These are phyloP conservation scores for Candida tammaniensis DNA, from an alignment of 805 yeast genomes.

Conservation along the genomic window DNA sequence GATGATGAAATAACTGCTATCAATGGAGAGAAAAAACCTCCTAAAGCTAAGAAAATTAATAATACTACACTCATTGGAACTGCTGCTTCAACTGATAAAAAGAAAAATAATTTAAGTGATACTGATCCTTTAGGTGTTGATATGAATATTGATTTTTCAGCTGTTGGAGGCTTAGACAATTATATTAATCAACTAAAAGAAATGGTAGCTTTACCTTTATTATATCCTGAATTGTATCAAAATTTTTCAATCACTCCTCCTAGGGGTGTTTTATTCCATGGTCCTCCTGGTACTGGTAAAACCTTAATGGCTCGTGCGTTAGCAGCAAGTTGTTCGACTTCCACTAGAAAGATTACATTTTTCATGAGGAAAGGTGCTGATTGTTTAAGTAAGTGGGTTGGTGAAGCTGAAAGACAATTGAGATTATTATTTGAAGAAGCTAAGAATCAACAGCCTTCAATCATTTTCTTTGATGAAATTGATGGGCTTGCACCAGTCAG, in stretches of 20 bases:
- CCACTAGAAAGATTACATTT: constrained; percentile 83
- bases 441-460: constrained; percentile 90
- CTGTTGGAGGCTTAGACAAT: constrained; percentile 88
- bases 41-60: constrained; percentile 15
- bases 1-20: constrained; percentile 56
- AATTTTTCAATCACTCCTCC: constrained; percentile 93
- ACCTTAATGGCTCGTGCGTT: constrained; percentile 96
- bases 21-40: constrained; percentile 36
- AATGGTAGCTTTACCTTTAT: constrained; percentile 90
- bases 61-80: constrained; percentile 33
- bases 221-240: constrained; percentile 91
- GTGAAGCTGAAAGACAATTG: constrained; percentile 96
- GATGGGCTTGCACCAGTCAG: constrained; percentile 98
- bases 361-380: constrained; percentile 99
- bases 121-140: constrained; percentile 91
- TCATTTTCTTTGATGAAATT: constrained; percentile 95
- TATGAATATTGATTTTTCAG: constrained; percentile 77
- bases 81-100: constrained; percentile 39
- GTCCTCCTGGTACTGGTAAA: constrained; percentile 99
- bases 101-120: constrained; percentile 69
- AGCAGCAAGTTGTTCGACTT: constrained; percentile 90
- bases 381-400: constrained; percentile 96
- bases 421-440: constrained; percentile 94
- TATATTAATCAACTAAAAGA: constrained; percentile 92
- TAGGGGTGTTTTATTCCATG: constrained; percentile 94